Conservation (phyloP, 495 filamentous ascomycete species). For the Corynascus novoguineensis region DNA sequence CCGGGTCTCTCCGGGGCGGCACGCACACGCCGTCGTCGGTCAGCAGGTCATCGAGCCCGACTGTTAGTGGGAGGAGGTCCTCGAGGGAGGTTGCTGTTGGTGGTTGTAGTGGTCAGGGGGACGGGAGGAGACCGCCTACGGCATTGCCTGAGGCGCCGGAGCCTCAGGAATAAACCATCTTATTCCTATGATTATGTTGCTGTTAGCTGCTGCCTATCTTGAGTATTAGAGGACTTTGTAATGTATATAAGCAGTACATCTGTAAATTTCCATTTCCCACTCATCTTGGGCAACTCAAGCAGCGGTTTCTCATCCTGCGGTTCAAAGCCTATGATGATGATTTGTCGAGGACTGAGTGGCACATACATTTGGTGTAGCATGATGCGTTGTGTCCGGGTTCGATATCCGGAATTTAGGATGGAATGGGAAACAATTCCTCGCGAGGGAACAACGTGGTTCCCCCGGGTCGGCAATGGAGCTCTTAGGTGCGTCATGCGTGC, state of each 20-base stretch:
- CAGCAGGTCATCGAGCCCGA: slow-evolving; percentile 11
- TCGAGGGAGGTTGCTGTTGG: slow-evolving; percentile 9
- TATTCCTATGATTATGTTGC: neutral
- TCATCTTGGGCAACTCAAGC: neutral
- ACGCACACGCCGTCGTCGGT: slow-evolving; percentile 2
- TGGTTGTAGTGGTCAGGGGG: neutral
- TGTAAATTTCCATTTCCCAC: neutral
- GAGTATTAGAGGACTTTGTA: neutral
- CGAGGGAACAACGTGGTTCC: slow-evolving; percentile 12
- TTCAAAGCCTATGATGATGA: too few species aligned
- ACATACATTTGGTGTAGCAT: too few species aligned
- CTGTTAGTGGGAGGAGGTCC: neutral
- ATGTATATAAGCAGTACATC: neutral
- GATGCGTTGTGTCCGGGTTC: neutral
- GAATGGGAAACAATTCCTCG: neutral
- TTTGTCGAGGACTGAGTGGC: too few species aligned
- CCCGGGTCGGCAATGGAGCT: slow-evolving; percentile 2
- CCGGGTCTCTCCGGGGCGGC: too few species aligned
- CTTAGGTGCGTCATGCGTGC: slow-evolving; percentile 7
- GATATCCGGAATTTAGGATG: slow-evolving; percentile 8
- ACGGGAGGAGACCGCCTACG: slow-evolving; percentile 12
- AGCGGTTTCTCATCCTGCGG: too few species aligned
- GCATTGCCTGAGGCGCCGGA: slow-evolving; percentile 10
- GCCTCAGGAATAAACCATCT: neutral
- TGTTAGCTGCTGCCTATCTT: neutral